Evolutionary conservation across 805 yeast species (phyloP).

Genomic region (Candida silvatica): DNA sequence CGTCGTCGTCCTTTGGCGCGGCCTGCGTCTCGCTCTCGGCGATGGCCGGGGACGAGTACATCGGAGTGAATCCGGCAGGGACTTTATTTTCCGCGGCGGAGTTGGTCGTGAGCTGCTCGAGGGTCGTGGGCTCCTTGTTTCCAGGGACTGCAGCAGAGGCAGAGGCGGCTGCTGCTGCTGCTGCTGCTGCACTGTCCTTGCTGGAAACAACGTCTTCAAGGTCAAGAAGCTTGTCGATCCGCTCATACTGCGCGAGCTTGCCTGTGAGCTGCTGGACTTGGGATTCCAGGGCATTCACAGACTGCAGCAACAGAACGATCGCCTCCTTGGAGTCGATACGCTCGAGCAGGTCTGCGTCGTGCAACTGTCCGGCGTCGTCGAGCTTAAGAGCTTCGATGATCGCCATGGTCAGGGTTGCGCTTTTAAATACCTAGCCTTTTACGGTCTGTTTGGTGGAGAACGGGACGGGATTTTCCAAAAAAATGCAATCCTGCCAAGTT

Average conservation of each 20-base stretch:
- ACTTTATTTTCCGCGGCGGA: constrained; percentile 2
- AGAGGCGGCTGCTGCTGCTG: background rate
- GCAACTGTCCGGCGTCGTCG: constrained; percentile 12
- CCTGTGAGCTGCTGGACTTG: constrained; percentile 12
- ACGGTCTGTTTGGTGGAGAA: too few species aligned
- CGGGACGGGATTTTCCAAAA: too few species aligned
- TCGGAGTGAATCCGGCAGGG: constrained; percentile 18
- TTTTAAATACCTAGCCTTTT: too few species aligned
- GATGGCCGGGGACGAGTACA: constrained; percentile 18
- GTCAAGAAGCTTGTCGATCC: constrained; percentile 10
- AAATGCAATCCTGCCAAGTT: too few species aligned
- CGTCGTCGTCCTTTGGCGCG: constrained; percentile 3
- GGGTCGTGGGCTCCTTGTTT: constrained; percentile 3
- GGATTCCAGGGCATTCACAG: constrained; percentile 12
- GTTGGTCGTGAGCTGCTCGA: constrained; percentile 12
- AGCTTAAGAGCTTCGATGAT: constrained; percentile 15
- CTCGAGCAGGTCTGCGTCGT: constrained; percentile 10
- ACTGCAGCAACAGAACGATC: constrained; percentile 12
- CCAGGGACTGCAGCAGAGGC: constrained; percentile 1
- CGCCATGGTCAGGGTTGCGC: too few species aligned
- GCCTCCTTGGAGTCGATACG: constrained; percentile 14
- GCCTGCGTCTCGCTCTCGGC: constrained; percentile 12
- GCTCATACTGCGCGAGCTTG: constrained; percentile 13
- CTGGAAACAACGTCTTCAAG: constrained; percentile 9
- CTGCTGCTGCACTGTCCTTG: too few species aligned